A percentile compares a stretch with the other conserved stretches of the same genome.
Conservation (phyloP, 2,329 filamentous ascomycete genomes). For the Aspergillus tanneri region DNA sequence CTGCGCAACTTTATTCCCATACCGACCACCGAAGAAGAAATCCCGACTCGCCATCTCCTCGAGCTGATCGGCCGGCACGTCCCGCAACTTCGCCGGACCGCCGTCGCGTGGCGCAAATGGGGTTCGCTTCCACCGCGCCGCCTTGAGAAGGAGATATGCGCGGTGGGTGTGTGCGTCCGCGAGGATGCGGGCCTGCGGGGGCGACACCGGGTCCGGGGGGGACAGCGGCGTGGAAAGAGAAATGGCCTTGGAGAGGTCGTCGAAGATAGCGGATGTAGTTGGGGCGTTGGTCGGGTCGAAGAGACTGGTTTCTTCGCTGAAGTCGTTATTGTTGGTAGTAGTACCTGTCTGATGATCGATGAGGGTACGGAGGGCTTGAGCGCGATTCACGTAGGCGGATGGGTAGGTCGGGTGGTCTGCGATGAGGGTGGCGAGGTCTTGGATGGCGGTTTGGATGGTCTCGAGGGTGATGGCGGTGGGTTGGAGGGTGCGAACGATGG, state of each 20-base stretch:
- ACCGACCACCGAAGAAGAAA: constrained; percentile 55
- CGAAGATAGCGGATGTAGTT: constrained; percentile 29
- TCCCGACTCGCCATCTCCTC: constrained; percentile 58
- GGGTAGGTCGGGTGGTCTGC: constrained; percentile 49
- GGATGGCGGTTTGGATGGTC: constrained; percentile 34
- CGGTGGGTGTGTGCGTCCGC: constrained; percentile 58
- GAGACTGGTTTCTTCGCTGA: constrained; percentile 16
- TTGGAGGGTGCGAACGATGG: constrained; percentile 42
- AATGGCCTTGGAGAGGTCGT: constrained; percentile 48
- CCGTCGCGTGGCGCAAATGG: neutral
- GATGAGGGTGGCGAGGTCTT: constrained; percentile 46
- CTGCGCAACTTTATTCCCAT: constrained; percentile 57
- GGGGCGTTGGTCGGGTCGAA: constrained; percentile 23
- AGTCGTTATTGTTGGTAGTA: neutral
- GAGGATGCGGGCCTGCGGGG: constrained; percentile 50
- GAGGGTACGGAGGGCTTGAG: constrained; percentile 49
- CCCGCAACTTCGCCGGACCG: constrained; percentile 33
- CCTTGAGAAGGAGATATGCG: constrained; percentile 46
- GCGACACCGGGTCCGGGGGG: constrained; percentile 44
- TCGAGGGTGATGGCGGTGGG: constrained; percentile 19
- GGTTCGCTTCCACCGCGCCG: constrained; percentile 29
- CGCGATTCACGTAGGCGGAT: constrained; percentile 56
- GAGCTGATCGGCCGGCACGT: constrained; percentile 40
- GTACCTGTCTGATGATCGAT: too few species aligned
- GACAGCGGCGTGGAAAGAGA: constrained; percentile 42